Evolutionary conservation across 1,139 yeast species (phyloP).

Genomic region (Kodamaea suecica): DNA sequence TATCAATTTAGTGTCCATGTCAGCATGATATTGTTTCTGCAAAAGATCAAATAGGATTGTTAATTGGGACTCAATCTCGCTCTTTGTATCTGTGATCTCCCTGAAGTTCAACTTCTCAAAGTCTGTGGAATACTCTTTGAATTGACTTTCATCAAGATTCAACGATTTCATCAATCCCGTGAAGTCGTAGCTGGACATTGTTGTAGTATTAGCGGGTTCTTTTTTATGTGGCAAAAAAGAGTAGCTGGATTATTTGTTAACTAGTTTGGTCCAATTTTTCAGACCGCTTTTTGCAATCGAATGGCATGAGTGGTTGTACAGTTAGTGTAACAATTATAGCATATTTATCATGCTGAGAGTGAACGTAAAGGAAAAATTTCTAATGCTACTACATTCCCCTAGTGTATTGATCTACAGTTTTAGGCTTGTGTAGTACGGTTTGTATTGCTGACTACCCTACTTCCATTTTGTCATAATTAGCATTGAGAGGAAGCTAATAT

Average conservation of each 20-base stretch:
- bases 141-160: conserved; percentile 31
- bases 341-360: no score
- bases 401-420: no score
- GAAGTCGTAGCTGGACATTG: conserved; percentile 20
- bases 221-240: conserved; percentile 1
- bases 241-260: no score
- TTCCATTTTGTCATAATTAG: no score
- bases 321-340: no score
- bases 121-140: conserved; percentile 20
- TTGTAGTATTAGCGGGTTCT: conserved; percentile 9
- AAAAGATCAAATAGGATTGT: conserved; percentile 31
- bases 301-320: no score
- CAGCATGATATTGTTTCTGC: conserved; percentile 37
- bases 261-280: no score
- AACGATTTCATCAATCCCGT: conserved; percentile 40
- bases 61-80: conserved; percentile 34
- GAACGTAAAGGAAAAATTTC: no score
- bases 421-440: no score
- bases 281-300: no score
- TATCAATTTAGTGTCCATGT: conserved; percentile 63
- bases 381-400: no score
- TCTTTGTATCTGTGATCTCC: conserved; percentile 30
- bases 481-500: no score
- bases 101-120: conserved; percentile 14
- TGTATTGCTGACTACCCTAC: not conserved